These are phyloP conservation scores for Boletellus sp. DNA, from an alignment of 768 basidiomycete genomes.

Conservation along the genomic window DNA sequence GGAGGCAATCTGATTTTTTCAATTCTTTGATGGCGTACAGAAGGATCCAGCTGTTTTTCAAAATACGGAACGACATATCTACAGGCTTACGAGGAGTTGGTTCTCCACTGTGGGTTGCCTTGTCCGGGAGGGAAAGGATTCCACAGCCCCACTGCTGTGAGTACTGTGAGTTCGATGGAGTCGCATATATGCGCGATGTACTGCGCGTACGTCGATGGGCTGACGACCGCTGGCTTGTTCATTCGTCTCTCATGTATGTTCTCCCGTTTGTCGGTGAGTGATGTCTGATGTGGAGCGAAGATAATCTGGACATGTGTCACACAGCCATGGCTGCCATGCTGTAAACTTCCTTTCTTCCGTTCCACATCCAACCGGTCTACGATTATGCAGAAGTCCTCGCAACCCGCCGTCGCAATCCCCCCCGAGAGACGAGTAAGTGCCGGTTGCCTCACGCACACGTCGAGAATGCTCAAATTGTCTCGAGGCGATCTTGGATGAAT, in stretches of 20 bases:
- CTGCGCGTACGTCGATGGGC: background rate
- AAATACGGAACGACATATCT: no score
- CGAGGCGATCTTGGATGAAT: slow-evolving; percentile 14
- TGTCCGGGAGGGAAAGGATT: no score
- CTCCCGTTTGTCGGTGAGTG: background rate
- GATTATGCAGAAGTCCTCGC: background rate
- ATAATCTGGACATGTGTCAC: background rate
- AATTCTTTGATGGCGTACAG: no score
- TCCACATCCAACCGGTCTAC: background rate
- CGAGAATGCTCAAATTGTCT: background rate
- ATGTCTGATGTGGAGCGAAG: background rate
- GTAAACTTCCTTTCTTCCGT: background rate
- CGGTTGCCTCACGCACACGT: background rate
- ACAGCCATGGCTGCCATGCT: background rate
- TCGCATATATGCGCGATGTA: no score
- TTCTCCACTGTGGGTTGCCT: no score
- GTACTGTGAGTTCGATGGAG: no score
- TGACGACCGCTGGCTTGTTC: background rate
- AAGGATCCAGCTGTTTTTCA: no score
- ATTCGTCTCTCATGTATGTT: background rate
- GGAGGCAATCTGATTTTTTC: no score
- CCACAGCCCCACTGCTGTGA: no score
- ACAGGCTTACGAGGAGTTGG: no score
- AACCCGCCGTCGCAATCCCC: background rate
- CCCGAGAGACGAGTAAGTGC: slow-evolving; percentile 14